Base-by-base conservation (phyloP, 331 rosid species). In the Telfairia occidentalis region DNA sequence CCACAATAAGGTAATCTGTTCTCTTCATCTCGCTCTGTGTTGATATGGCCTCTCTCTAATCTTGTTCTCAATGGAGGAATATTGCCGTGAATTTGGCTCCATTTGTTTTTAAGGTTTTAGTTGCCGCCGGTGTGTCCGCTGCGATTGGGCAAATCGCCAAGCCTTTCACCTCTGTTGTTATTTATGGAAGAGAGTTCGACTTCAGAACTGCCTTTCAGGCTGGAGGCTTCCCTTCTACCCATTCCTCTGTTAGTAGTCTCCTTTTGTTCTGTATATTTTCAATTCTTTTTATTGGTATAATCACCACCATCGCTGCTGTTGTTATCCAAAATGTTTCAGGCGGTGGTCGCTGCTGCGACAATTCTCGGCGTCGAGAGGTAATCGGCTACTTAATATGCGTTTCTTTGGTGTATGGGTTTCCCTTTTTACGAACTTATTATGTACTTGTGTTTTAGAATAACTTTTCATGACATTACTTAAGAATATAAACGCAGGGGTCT, bases 161-260 rank as follows among this genome's bases (percentile, higher is more conserved):
- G 91, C 98, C 97, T 9, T 79, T 89, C 59, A 63, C 89, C 73
- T 85, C 92, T 76, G 87, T 88, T 18, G n/a, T 91, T 58, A 78
- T 94, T 3, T 86, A 94, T 52, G 90, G 97, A 38, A 89, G 84
- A 75, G 85, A 83, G 52, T 89, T 94, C 70, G 90, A 91, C 84
- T 6, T 91, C 82, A 94, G 82, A 79, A 61, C 88, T 2, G 2
- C 71, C 78, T 0, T 83, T 84, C 90, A 86, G 65, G 87, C 97
- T 43, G 98, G 98, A 53, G 98, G 98, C 59, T 94, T 94, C 81
- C 98, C 98, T 69, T 94, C 98, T 4, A 73, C 96, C 11, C 98
- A 94, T 82, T 91, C 98, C 78, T 91, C 97, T 58, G 98, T 94
- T 90, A 81, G 89, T 59, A 76, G 10, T 40, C 60, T 18, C 29